A percentile compares a stretch with the other conserved stretches of the same genome.
Evolutionary conservation across 2,329 filamentous ascomycete species (phyloP).

Genomic region (Alternaria dauci): DNA sequence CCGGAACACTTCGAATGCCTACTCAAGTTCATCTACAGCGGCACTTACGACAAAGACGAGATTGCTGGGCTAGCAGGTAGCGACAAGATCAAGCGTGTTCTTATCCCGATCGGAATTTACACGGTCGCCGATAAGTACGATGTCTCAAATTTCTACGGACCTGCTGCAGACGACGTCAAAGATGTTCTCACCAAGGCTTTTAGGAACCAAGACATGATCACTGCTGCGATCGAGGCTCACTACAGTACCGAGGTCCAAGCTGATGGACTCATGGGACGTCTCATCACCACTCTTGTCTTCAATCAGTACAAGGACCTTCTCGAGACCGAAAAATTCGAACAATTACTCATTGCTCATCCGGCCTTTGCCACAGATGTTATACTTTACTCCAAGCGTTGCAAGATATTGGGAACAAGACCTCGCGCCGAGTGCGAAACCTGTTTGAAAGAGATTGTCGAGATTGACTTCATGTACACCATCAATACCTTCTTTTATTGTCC

Average conservation of each 20-base stretch:
- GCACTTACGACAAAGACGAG: background rate
- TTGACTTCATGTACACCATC: too few species aligned
- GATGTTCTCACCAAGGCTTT: background rate
- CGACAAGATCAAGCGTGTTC: fast-evolving
- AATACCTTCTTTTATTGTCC: too few species aligned
- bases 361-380: background rate
- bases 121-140: background rate
- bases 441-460: too few species aligned
- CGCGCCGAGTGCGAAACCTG: too few species aligned
- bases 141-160: background rate
- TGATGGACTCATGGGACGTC: background rate
- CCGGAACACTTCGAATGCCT: background rate
- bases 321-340: background rate
- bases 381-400: background rate
- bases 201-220: background rate
- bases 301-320: background rate
- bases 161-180: background rate
- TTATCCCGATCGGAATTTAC: background rate
- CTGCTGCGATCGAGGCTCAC: background rate
- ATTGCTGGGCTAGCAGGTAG: background rate
- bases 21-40: background rate
- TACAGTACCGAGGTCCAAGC: background rate
- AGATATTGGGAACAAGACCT: fast-evolving
- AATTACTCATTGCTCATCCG: background rate
- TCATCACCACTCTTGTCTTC: background rate